A percentile compares a stretch with the other conserved stretches of the same genome.
These are phyloP conservation scores for Erysimum pusillum DNA, from an alignment of 441 rosid genomes.

Conservation along the genomic window DNA sequence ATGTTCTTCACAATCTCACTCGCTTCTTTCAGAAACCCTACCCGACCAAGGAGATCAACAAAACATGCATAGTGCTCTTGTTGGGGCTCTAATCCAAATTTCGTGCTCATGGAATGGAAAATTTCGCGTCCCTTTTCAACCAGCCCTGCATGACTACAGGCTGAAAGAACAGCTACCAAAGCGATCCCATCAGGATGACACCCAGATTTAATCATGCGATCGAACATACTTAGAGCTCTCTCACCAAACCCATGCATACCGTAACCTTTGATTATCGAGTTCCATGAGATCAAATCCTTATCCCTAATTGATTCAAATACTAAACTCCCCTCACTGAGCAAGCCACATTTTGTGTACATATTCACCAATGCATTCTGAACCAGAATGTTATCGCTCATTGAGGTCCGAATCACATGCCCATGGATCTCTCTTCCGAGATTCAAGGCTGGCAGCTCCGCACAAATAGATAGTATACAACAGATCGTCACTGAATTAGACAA, in stretches of 20 bases:
- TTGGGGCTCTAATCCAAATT: slow-evolving; percentile 50
- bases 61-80: slow-evolving; percentile 60
- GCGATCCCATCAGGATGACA: slow-evolving; percentile 53
- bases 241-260: slow-evolving; percentile 56
- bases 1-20: slow-evolving; percentile 50
- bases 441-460: slow-evolving; percentile 68
- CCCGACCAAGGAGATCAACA: slow-evolving; percentile 62
- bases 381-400: slow-evolving; percentile 56
- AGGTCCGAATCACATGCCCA: slow-evolving; percentile 61
- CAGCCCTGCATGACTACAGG: slow-evolving; percentile 57
- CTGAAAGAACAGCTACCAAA: slow-evolving; percentile 55
- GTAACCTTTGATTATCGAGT: slow-evolving; percentile 55
- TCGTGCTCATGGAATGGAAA: slow-evolving; percentile 46
- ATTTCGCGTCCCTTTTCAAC: slow-evolving; percentile 48
- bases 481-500: slow-evolving; percentile 65
- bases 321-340: slow-evolving; percentile 54
- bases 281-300: slow-evolving; percentile 59
- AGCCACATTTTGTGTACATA: slow-evolving; percentile 80
- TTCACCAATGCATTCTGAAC: slow-evolving; percentile 75
- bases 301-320: slow-evolving; percentile 60
- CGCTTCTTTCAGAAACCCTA: slow-evolving; percentile 54
- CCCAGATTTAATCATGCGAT: slow-evolving; percentile 51
- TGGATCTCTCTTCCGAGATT: slow-evolving; percentile 73
- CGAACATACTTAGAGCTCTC: slow-evolving; percentile 49
- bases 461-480: slow-evolving; percentile 64